These are phyloP conservation scores for Byssothecium circinans DNA, from an alignment of 2,329 filamentous ascomycete genomes.

Conservation along the genomic window DNA sequence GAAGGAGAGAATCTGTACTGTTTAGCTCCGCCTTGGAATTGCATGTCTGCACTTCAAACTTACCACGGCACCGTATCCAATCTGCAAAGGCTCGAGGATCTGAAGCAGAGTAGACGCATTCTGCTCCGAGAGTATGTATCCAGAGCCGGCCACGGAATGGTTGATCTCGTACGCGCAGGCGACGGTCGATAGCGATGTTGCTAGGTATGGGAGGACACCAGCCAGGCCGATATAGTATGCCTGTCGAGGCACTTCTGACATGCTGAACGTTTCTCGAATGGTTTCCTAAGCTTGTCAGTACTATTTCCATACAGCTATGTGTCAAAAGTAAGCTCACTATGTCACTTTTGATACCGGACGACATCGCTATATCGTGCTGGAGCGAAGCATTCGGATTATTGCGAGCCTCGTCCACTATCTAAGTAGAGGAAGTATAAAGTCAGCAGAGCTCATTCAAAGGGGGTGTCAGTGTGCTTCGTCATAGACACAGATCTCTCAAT, in stretches of 20 bases:
- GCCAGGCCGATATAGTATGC: conserved; percentile 55
- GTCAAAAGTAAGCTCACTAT: conserved; percentile 30
- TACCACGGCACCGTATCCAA: conserved; percentile 86
- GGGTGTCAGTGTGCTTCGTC: too few relatives aligned
- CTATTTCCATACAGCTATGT: too few relatives aligned
- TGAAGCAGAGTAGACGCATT: conserved; percentile 72
- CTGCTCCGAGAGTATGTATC: conserved; percentile 67
- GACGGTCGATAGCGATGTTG: conserved; percentile 79
- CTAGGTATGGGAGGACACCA: conserved; percentile 67
- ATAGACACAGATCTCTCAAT: too few relatives aligned
- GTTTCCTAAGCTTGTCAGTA: conserved; percentile 42
- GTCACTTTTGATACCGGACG: conserved; percentile 47
- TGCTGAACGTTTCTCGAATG: conserved; percentile 53
- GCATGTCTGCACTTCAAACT: conserved; percentile 37
- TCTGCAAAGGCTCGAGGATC: conserved; percentile 80
- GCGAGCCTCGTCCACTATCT: conserved; percentile 43
- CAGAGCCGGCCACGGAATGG: conserved; percentile 63
- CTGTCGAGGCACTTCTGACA: conserved; percentile 49
- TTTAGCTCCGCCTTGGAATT: conserved; percentile 1
- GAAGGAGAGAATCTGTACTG: conserved; percentile 78
- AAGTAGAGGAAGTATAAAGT: too few relatives aligned
- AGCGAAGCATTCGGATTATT: conserved; percentile 23
- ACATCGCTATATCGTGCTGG: conserved; percentile 48
- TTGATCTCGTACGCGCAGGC: conserved; percentile 84
- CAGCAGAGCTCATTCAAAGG: too few relatives aligned